Percentiles rank a stretch among this genome's conserved stretches.
phyloP scores from a whole-genome alignment of 83 land plant genomes.

The Picea abies region DNA sequence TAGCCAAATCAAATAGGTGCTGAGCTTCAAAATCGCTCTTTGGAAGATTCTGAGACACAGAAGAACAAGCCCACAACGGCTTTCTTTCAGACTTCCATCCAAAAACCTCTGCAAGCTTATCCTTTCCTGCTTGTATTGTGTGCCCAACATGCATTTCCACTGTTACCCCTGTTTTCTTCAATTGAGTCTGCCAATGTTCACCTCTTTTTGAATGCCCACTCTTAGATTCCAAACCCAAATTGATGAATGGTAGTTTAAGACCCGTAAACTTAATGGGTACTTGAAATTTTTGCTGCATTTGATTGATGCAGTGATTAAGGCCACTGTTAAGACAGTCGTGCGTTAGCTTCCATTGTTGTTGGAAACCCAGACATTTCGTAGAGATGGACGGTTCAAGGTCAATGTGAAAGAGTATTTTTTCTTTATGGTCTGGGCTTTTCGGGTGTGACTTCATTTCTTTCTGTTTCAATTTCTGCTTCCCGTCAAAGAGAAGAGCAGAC shows the following conservation, averaged over 20 bases:
- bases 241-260: neutral
- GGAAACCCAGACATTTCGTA: neutral
- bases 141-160: neutral
- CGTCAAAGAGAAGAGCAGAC: no score
- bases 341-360: constrained; percentile 7
- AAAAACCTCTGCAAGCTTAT: neutral
- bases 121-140: neutral
- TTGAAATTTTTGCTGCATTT: neutral
- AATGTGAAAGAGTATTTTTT: neutral
- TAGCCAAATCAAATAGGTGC: no score
- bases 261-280: neutral
- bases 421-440: neutral
- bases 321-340: neutral
- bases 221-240: no score
- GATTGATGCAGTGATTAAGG: neutral
- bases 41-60: no score
- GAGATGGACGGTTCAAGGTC: neutral
- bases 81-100: neutral
- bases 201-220: neutral
- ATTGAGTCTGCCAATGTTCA: neutral
- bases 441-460: neutral
- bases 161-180: neutral
- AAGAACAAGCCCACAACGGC: no score
- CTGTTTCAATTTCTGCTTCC: neutral
- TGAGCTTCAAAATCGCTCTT: no score